These are phyloP conservation scores for Aspergillus coremiiformis DNA, from an alignment of 495 filamentous ascomycete species.

Conservation along the genomic window DNA sequence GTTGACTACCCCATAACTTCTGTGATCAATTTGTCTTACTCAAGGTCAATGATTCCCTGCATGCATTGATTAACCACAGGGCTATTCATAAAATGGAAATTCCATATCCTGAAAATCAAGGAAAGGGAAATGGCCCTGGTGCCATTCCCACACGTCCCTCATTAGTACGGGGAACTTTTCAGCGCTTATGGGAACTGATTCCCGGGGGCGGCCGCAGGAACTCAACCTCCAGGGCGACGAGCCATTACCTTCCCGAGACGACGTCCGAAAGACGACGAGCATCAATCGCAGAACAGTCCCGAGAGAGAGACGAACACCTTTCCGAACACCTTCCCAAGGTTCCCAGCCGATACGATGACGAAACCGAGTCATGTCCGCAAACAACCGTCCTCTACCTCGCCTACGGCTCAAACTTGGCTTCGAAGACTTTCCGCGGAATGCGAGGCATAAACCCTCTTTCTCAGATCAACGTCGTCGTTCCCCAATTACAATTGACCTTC, in stretches of 20 bases:
- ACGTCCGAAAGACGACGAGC: conserved; percentile 5
- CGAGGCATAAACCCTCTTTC: conserved; percentile 75
- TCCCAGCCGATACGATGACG: conserved; percentile 13
- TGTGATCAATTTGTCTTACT: no score
- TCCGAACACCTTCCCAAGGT: conserved; percentile 18
- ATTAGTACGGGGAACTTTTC: neutral
- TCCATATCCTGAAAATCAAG: neutral
- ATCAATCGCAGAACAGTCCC: conserved; percentile 7
- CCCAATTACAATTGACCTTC: conserved; percentile 69
- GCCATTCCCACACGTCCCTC: neutral
- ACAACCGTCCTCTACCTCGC: conserved; percentile 81
- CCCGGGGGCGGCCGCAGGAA: neutral
- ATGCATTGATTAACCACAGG: neutral
- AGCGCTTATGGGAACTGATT: conserved; percentile 6
- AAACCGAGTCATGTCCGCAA: conserved; percentile 2
- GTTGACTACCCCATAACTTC: neutral
- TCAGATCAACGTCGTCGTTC: conserved; percentile 70
- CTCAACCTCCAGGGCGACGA: neutral
- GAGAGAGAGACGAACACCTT: conserved; percentile 16
- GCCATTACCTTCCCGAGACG: conserved; percentile 6
- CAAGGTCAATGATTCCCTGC: no score
- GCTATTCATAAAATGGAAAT: neutral
- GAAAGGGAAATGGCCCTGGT: neutral
- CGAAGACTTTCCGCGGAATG: conserved; percentile 63
- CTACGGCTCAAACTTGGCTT: conserved; percentile 84